These are phyloP conservation scores for Flaveria floridana DNA, from an alignment of 140 eudicot species.

Conservation along the genomic window DNA sequence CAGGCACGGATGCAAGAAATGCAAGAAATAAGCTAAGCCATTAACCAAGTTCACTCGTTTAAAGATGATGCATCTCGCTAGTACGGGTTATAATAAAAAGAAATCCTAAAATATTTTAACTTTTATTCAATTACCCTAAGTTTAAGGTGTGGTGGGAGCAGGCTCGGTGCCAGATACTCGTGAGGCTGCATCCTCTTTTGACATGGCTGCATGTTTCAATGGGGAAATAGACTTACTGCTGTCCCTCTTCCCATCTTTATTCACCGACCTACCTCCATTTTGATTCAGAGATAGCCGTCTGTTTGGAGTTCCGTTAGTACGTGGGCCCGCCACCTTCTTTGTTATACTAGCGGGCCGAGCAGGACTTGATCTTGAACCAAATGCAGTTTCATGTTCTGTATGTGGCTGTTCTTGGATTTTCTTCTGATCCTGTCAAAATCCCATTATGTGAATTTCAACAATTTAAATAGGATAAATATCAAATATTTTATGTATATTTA, in stretches of 20 bases:
- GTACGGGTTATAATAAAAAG: slow-evolving; percentile 19
- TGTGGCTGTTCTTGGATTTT: slow-evolving; percentile 69
- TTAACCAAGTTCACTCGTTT: slow-evolving; percentile 30
- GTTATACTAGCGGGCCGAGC: slow-evolving; percentile 53
- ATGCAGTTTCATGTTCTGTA: slow-evolving; percentile 59
- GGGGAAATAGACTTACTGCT: slow-evolving; percentile 56
- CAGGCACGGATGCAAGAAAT: slow-evolving; percentile 19
- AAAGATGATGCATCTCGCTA: slow-evolving; percentile 24
- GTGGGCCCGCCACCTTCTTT: slow-evolving; percentile 72
- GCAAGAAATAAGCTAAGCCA: slow-evolving; percentile 24
- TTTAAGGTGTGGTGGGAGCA: slow-evolving; percentile 60
- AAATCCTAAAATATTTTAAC: slow-evolving; percentile 26
- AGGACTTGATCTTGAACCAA: slow-evolving; percentile 85
- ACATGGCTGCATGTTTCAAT: slow-evolving; percentile 45
- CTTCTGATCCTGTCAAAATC: slow-evolving; percentile 69
- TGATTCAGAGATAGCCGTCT: slow-evolving; percentile 77
- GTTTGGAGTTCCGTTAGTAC: slow-evolving; percentile 68
- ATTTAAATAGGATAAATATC: neutral
- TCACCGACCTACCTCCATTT: slow-evolving; percentile 59
- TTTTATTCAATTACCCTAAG: slow-evolving; percentile 21
- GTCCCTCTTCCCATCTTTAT: slow-evolving; percentile 68
- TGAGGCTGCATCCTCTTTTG: slow-evolving; percentile 66
- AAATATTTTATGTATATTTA: neutral
- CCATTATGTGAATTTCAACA: neutral
- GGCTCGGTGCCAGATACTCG: slow-evolving; percentile 63